phyloP scores from a whole-genome alignment of 164 flowering plant species.

The Aristolochia californica region DNA sequence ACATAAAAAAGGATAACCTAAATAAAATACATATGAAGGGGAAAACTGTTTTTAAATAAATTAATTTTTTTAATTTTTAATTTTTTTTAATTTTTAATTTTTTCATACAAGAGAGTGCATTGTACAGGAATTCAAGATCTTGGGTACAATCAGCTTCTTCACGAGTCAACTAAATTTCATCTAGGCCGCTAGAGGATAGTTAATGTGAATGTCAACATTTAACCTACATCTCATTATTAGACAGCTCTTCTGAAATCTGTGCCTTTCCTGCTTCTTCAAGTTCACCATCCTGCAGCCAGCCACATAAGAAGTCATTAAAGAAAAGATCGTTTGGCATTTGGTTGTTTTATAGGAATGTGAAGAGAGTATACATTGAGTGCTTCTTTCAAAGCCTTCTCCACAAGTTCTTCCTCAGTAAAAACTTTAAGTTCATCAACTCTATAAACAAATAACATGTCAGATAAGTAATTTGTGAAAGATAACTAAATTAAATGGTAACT shows the following conservation, averaged over 20 bases:
- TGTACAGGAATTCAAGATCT: too few relatives aligned
- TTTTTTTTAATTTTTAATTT: too few relatives aligned
- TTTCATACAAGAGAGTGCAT: too few relatives aligned
- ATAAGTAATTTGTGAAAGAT: not conserved
- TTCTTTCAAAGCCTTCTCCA: slow-evolving; percentile 51
- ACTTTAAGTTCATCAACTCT: slow-evolving; percentile 71
- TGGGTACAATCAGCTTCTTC: too few relatives aligned
- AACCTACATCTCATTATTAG: slow-evolving; percentile 9
- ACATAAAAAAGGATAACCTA: too few relatives aligned
- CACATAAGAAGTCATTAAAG: not conserved
- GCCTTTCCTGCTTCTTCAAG: slow-evolving; percentile 4
- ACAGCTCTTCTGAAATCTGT: slow-evolving; percentile 13
- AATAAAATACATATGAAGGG: too few relatives aligned
- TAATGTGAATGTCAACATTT: not conserved
- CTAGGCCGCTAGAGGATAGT: not conserved
- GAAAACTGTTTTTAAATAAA: too few relatives aligned
- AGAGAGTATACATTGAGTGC: slow-evolving; percentile 41
- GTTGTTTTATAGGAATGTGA: not conserved
- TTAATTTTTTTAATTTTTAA: too few relatives aligned
- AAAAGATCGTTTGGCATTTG: too few relatives aligned
- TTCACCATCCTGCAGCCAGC: slow-evolving; percentile 21
- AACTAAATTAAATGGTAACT: not conserved
- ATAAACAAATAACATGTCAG: not conserved
- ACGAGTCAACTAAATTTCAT: too few relatives aligned
- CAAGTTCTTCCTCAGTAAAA: slow-evolving; percentile 53